phyloP scores from a whole-genome alignment of 352 stramenopile species.

The Thalassiosira exigua region DNA sequence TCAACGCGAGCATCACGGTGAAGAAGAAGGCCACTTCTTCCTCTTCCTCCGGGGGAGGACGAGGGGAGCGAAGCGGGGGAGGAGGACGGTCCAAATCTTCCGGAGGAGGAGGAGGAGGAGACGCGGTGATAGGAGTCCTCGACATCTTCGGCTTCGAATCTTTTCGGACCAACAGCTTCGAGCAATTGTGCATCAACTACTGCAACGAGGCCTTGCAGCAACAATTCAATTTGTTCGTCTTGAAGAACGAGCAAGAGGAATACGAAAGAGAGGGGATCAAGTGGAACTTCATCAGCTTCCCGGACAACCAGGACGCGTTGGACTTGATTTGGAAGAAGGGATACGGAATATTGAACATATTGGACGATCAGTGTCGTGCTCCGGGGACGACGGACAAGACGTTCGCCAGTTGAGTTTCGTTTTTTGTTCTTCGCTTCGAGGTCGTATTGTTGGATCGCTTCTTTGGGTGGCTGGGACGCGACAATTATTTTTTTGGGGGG shows the following conservation, averaged over 20 bases:
- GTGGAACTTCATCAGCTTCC: constrained; percentile 94
- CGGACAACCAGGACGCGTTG: constrained; percentile 90
- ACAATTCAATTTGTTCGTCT: constrained; percentile 89
- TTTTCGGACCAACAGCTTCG: constrained; percentile 95
- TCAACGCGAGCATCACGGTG: constrained; percentile 89
- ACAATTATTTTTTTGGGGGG: too few relatives aligned
- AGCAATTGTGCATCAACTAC: constrained; percentile 95
- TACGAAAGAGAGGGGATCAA: constrained; percentile 90
- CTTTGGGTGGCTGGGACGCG: too few relatives aligned
- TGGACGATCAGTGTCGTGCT: constrained; percentile 85
- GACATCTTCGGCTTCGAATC: constrained; percentile 99
- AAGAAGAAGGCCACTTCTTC: constrained; percentile 21
- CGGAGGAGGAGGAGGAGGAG: too few relatives aligned
- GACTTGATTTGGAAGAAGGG: constrained; percentile 89
- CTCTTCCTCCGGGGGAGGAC: not conserved
- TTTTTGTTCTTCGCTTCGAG: not conserved
- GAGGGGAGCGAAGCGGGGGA: not conserved
- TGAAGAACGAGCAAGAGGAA: constrained; percentile 88
- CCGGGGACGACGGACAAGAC: constrained; percentile 62
- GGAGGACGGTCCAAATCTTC: too few relatives aligned
- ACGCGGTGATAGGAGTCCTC: constrained; percentile 82
- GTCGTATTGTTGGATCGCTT: not conserved
- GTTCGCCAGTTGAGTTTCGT: constrained; percentile 46
- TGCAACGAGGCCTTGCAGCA: constrained; percentile 95
- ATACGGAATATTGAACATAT: constrained; percentile 83